These are phyloP conservation scores for Penicillium cinerascens DNA, from an alignment of 495 filamentous ascomycete species.

Conservation along the genomic window DNA sequence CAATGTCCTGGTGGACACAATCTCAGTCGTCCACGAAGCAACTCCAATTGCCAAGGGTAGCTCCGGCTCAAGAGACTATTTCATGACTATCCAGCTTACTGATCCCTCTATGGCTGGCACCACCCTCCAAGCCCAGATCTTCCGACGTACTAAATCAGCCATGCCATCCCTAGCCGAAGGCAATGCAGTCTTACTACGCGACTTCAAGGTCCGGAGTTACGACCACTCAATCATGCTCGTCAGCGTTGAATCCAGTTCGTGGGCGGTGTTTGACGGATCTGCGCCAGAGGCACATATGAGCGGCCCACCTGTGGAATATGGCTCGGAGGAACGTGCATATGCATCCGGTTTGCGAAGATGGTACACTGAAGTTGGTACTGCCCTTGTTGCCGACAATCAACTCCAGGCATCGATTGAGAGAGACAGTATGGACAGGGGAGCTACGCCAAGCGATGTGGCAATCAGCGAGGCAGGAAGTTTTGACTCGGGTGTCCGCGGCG, in stretches of 20 bases:
- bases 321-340: conserved; percentile 54
- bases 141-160: conserved; percentile 66
- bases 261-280: conserved; percentile 57
- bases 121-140: conserved; percentile 58
- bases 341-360: conserved; percentile 50
- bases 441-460: conserved; percentile 29
- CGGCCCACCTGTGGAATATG: conserved; percentile 65
- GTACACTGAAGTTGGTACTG: conserved; percentile 34
- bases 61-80: conserved; percentile 65
- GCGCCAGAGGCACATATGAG: conserved; percentile 46
- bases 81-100: conserved; percentile 64
- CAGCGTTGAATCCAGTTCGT: conserved; percentile 51
- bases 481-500: conserved; percentile 19
- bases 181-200: conserved; percentile 70
- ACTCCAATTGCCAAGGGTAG: conserved; percentile 58
- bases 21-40: conserved; percentile 61
- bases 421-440: conserved; percentile 29
- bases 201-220: conserved; percentile 62
- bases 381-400: conserved; percentile 37
- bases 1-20: conserved; percentile 55
- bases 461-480: conserved; percentile 37
- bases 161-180: conserved; percentile 68
- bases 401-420: conserved; percentile 37
- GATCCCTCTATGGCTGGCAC: conserved; percentile 56
- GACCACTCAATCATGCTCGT: conserved; percentile 44